Base-by-base conservation (phyloP, 768 basidiomycete species). In the Lactarius akahatsu region DNA sequence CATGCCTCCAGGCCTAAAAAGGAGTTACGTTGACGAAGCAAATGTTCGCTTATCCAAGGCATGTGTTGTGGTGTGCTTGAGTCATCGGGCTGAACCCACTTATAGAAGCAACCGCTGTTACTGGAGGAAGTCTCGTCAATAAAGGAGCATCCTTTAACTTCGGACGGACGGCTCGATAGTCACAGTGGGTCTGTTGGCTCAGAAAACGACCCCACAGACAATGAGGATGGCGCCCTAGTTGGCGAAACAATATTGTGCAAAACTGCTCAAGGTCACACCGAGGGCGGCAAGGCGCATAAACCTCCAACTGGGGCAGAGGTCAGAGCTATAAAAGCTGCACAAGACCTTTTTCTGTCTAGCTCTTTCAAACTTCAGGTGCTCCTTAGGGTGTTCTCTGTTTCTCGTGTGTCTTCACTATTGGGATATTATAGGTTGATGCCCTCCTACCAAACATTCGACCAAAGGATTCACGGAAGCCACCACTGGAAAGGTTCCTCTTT, bases 311-410 rank as follows among this genome's bases (percentile, higher is more conserved):
- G 88, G 56, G 83, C 85, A 65, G 91, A 94, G 74, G 78, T 94
- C 55, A 81, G 86, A 62, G 77, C 76, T 7, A 87, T 94, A 68
- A 89, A 87, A 72, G 91, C 91, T 68, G 89, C 89, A 18, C 80
- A 83, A 30, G 85, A 91, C 64, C 78, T 94, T 26, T 93, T 86
- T 74, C 82, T 84, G 71, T 94, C 92, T 0, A 88, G 81, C 62
- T 85, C 90, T 2, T 95, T 96, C 80, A 92, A 92, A 71, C 81
- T 96, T 10, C 92, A 95, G 82, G 91, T 90, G 56, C 13, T 79
- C 67, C 45, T 34, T 26, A 36, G 15, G 43, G 16, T 6, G 15
- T 40, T 2, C 38, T 13, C 4, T 16, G 11, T 20, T 28, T 41
- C n/a, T 64, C 40, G 34, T 58, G 59, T n/a, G 59, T n/a, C 71